Evolutionary conservation across 2,329 filamentous ascomycete species (phyloP).

Genomic region (Colletotrichum chrysophilum): DNA sequence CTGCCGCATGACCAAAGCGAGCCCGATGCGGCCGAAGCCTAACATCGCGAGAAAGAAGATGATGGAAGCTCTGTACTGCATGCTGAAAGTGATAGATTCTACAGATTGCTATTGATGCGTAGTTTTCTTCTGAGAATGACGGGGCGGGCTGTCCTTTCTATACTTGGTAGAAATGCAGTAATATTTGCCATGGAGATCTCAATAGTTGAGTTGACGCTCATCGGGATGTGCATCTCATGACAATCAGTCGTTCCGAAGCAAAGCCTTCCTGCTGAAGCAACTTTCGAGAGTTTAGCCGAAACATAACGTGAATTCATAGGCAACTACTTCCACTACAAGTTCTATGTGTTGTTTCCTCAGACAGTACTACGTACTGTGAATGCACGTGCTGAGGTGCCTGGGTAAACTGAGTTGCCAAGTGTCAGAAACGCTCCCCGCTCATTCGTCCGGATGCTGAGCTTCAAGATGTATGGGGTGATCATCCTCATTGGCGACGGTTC

Average conservation of each 20-base stretch:
- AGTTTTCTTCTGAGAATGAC: background rate
- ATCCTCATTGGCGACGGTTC: background rate
- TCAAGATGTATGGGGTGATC: background rate
- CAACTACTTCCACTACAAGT: background rate
- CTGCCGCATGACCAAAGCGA: background rate
- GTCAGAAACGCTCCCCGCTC: background rate
- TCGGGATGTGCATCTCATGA: background rate
- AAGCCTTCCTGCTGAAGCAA: background rate
- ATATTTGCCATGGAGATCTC: background rate
- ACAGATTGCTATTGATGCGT: background rate
- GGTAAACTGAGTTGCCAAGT: background rate
- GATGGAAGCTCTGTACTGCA: background rate
- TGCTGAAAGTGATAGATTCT: background rate
- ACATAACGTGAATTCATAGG: rapidly evolving
- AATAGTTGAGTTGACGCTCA: rapidly evolving
- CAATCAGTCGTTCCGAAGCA: background rate
- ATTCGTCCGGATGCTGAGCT: background rate
- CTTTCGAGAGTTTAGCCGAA: background rate
- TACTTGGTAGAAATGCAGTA: rapidly evolving
- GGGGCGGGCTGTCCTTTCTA: background rate
- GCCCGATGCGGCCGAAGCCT: background rate
- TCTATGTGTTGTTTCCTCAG: background rate
- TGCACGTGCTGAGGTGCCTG: background rate
- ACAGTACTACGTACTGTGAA: background rate
- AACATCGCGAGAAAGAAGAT: background rate